Evolutionary conservation across 2,329 filamentous ascomycete species (phyloP).

Genomic region (Diaporthe ilicicola): DNA sequence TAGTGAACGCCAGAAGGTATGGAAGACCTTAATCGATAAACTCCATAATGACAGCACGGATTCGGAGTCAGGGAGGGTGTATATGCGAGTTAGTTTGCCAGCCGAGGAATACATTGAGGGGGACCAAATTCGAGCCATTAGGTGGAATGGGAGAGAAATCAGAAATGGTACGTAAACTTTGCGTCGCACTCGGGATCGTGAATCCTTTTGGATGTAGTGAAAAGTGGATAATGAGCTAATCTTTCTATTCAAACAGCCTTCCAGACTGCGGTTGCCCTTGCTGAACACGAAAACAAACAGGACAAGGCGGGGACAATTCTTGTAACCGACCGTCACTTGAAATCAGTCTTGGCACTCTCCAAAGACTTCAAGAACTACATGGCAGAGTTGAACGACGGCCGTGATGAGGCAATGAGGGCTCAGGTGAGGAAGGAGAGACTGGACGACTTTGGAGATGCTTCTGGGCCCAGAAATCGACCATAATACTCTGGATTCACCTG

Average conservation of each 20-base stretch:
- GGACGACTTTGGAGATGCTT: not conserved
- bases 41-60: slow-evolving; percentile 27
- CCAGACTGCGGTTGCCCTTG: slow-evolving; percentile 22
- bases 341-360: slow-evolving; percentile 37
- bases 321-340: slow-evolving; percentile 36
- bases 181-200: not conserved
- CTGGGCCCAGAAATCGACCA: too few relatives aligned
- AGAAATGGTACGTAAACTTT: not conserved
- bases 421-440: not conserved
- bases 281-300: slow-evolving; percentile 17
- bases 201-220: not conserved
- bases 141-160: slow-evolving; percentile 4
- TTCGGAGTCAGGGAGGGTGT: slow-evolving; percentile 35
- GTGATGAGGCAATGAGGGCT: not conserved
- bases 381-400: not conserved
- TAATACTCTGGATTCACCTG: too few relatives aligned
- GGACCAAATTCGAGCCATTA: slow-evolving; percentile 36
- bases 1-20: slow-evolving; percentile 38
- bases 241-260: not conserved
- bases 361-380: slow-evolving; percentile 34
- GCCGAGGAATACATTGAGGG: slow-evolving; percentile 35
- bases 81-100: slow-evolving; percentile 36
- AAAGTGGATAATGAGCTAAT: not conserved
- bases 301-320: slow-evolving; percentile 32
- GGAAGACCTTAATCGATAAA: slow-evolving; percentile 42